These are phyloP conservation scores for Tylopilus vinaceipallidus DNA, from an alignment of 768 basidiomycete species.

Conservation along the genomic window DNA sequence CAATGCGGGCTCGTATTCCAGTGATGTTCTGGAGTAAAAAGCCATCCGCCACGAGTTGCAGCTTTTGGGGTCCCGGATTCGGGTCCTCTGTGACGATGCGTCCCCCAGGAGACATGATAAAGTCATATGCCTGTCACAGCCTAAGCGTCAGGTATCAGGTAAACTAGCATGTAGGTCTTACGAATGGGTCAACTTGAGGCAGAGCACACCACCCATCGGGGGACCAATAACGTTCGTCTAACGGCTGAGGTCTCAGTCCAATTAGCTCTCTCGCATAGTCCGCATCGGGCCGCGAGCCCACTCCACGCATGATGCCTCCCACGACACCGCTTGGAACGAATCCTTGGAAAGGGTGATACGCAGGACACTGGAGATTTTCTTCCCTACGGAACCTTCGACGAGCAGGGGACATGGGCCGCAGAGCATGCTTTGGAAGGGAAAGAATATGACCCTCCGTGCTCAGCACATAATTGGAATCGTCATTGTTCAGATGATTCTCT, in stretches of 20 bases:
- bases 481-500: slow-evolving; percentile 65
- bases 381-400: slow-evolving; percentile 60
- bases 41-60: slow-evolving; percentile 62
- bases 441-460: slow-evolving; percentile 96
- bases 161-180: slow-evolving; percentile 35
- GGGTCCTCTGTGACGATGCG: slow-evolving; percentile 57
- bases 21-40: slow-evolving; percentile 74
- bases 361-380: slow-evolving; percentile 73
- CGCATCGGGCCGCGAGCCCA: slow-evolving; percentile 70
- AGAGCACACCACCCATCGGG: slow-evolving; percentile 73
- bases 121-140: slow-evolving; percentile 67
- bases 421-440: slow-evolving; percentile 52
- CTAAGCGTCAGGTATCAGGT: background rate
- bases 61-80: slow-evolving; percentile 64
- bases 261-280: slow-evolving; percentile 82
- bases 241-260: slow-evolving; percentile 46
- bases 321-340: slow-evolving; percentile 31
- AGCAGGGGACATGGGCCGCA: slow-evolving; percentile 55
- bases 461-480: slow-evolving; percentile 86
- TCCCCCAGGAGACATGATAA: slow-evolving; percentile 68
- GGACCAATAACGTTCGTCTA: slow-evolving; percentile 60
- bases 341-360: slow-evolving; percentile 48
- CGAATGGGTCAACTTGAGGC: slow-evolving; percentile 66
- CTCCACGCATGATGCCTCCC: slow-evolving; percentile 58
- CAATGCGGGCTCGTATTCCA: slow-evolving; percentile 76